Evolutionary conservation across 2,329 filamentous ascomycete species (phyloP).

Genomic region (Lasiodiplodia sp.): DNA sequence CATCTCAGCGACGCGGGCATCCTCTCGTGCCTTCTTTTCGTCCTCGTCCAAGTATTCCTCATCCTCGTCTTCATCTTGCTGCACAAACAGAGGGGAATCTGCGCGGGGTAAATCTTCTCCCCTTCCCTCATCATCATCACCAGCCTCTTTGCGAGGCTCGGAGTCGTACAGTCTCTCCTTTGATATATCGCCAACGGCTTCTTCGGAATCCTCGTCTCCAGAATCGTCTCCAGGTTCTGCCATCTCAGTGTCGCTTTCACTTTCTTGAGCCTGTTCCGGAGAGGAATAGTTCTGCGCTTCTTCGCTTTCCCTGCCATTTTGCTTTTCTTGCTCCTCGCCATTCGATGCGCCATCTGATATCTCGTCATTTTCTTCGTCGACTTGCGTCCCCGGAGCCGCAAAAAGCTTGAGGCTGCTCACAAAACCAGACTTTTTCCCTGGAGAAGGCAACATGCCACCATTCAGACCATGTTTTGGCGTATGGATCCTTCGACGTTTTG

Average conservation of each 20-base stretch:
- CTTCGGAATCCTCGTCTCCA: not conserved
- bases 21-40: conserved; percentile 60
- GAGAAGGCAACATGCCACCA: conserved; percentile 40
- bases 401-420: conserved; percentile 59
- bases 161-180: not conserved
- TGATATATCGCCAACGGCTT: not conserved
- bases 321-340: not conserved
- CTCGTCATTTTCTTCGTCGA: conserved; percentile 33
- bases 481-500: conserved; percentile 55
- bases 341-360: conserved; percentile 4
- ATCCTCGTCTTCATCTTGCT: conserved; percentile 44
- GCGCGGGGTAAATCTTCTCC: not conserved
- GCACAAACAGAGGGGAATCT: conserved; percentile 23
- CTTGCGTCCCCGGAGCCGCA: conserved; percentile 60
- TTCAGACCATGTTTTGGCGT: conserved; percentile 43
- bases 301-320: not conserved
- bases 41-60: conserved; percentile 62
- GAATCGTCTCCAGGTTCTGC: not conserved
- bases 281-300: conserved; percentile 15
- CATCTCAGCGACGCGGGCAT: conserved; percentile 53
- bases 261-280: not conserved
- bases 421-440: conserved; percentile 43
- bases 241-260: not conserved
- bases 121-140: not conserved
- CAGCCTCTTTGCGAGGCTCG: too few relatives aligned